Base-by-base conservation (phyloP, 331 rosid genomes). In the Saraca asoca region DNA sequence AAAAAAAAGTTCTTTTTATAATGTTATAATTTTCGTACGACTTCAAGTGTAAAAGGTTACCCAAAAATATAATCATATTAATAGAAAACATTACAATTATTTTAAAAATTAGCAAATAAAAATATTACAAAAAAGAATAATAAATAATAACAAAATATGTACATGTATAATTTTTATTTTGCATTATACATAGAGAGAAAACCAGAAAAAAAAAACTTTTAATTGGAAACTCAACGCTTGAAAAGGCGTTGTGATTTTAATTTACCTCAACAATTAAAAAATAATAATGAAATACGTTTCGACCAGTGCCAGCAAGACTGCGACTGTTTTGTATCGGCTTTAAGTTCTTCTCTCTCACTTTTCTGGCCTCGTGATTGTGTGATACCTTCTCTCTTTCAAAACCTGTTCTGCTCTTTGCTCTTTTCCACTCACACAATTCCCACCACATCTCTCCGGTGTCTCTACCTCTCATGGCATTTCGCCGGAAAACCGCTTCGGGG, bases 281-380 rank as follows among this genome's bases (percentile, higher is more conserved):
- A 37, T 13, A 6, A 33, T 57, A 33, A 29, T 29, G 9, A 66
- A 60, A 71, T 75, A 63, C 73, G 78, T 35, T 62, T 60, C 64
- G 11, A 34, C 63, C 37, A 34, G 51, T 38, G 74, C 57, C 75
- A 80, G 77, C 74, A 35, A 65, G 64, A 69, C 39, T 19, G 53
- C 42, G 59, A 41, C 71, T 76, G 78, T 78, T 66, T 63, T 7
- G 57, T 34, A 42, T 58, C 70, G 13, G 76, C 85, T 64, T 80
- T 78, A 17, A 43, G 46, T 66, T 68, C 52, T 18, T 43, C 51
- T 39, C 59, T 51, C 49, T 53, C 46, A 41, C 79, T 78, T 84
- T 84, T 69, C 50, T 41, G 12, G 12, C 85, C 91, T 84, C 89
- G 88, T 83, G 87, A 84, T 18, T 18, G 70, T 51, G 15, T 54